Percentiles rank a stretch among this genome's conserved stretches.
Conservation (phyloP, 768 basidiomycete species). For the Chlorophyllum brunneum region DNA sequence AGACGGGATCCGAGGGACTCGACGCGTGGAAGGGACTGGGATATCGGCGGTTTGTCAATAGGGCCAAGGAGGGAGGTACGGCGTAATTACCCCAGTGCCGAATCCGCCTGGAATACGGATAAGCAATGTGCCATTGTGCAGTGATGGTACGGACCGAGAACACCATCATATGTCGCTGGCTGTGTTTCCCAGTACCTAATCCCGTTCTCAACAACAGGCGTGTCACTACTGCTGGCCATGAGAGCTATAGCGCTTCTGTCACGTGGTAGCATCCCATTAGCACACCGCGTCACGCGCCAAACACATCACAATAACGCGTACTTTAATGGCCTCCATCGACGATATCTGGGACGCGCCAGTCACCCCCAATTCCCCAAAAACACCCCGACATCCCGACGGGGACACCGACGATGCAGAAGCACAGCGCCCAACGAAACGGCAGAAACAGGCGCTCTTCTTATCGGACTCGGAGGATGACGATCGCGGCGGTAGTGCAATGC, state of each 20-base stretch:
- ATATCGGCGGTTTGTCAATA: slow-evolving; percentile 12
- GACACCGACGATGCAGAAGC: slow-evolving; percentile 19
- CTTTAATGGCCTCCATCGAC: slow-evolving; percentile 39
- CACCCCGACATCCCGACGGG: slow-evolving; percentile 8
- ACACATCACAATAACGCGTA: slow-evolving; percentile 41
- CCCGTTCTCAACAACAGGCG: slow-evolving; percentile 68
- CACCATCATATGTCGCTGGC: slow-evolving; percentile 81
- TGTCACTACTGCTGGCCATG: slow-evolving; percentile 17
- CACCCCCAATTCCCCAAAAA: slow-evolving; percentile 19
- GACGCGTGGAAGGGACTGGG: slow-evolving; percentile 80
- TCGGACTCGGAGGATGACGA: slow-evolving; percentile 54
- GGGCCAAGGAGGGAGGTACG: background rate
- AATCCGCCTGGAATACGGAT: slow-evolving; percentile 26
- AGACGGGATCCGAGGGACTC: slow-evolving; percentile 89
- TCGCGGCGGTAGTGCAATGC: slow-evolving; percentile 27
- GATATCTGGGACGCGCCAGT: slow-evolving; percentile 60
- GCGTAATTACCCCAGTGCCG: slow-evolving; percentile 53
- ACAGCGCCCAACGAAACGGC: slow-evolving; percentile 30
- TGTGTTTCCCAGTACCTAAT: slow-evolving; percentile 85
- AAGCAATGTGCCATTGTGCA: background rate
- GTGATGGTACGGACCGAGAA: slow-evolving; percentile 45
- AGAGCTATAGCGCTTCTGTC: slow-evolving; percentile 14
- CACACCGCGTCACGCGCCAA: slow-evolving; percentile 26
- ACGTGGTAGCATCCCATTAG: slow-evolving; percentile 20
- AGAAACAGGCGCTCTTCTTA: slow-evolving; percentile 49